phyloP scores from a whole-genome alignment of 2,329 filamentous ascomycete genomes.

The Fusarium oxysporum region DNA sequence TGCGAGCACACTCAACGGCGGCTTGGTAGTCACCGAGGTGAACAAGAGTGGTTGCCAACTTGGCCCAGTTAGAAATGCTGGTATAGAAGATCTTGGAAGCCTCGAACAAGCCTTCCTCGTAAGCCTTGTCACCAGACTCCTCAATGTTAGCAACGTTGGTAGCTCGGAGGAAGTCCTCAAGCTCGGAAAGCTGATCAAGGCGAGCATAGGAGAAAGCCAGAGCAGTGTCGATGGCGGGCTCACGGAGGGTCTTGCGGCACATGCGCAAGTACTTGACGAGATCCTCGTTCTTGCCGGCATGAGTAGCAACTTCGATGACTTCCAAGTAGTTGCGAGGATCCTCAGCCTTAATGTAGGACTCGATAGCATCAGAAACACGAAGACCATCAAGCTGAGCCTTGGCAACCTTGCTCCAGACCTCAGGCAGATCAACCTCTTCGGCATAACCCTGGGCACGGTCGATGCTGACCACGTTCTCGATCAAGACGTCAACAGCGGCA shows the following conservation, averaged over 20 bases:
- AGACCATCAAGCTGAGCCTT: constrained; percentile 98
- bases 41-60: constrained; percentile 97
- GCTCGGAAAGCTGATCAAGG: constrained; percentile 88
- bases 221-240: constrained; percentile 92
- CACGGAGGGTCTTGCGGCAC: constrained; percentile 95
- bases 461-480: constrained; percentile 97
- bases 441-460: constrained; percentile 96
- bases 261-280: constrained; percentile 96
- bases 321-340: constrained; percentile 94
- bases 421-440: constrained; percentile 90
- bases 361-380: constrained; percentile 90
- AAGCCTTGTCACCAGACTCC: constrained; percentile 97
- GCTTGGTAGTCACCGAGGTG: constrained; percentile 97
- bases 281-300: constrained; percentile 97
- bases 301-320: constrained; percentile 94
- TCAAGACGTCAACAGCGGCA: constrained; percentile 88
- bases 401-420: constrained; percentile 98
- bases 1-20: constrained; percentile 95
- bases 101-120: constrained; percentile 92
- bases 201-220: constrained; percentile 94
- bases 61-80: constrained; percentile 99
- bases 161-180: constrained; percentile 94
- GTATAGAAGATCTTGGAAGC: constrained; percentile 99
- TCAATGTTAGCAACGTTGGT: constrained; percentile 97
- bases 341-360: constrained; percentile 95